Evolutionary conservation across 306 rosid species (phyloP).

Genomic region (Casuarina equisetifolia): DNA sequence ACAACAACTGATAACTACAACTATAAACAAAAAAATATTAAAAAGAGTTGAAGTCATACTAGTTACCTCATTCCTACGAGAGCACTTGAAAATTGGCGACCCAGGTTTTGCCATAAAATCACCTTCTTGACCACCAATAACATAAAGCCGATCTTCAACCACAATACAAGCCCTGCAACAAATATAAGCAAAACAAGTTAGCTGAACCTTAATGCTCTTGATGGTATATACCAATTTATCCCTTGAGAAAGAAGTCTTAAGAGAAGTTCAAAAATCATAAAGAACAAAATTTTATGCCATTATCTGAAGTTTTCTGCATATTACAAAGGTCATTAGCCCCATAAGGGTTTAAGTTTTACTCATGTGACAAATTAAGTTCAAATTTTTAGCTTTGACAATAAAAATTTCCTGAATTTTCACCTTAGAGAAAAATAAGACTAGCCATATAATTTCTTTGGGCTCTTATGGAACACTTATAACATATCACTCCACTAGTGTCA

Average conservation of each 20-base stretch:
- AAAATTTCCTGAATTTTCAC: too few species aligned
- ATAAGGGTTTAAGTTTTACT: too few species aligned
- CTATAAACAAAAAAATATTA: neutral
- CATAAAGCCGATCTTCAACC: conserved; percentile 71
- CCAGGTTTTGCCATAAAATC: conserved; percentile 98
- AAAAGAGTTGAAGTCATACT: neutral
- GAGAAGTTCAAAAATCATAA: neutral
- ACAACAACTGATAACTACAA: neutral
- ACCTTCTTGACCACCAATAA: conserved; percentile 98
- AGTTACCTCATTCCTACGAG: conserved; percentile 81
- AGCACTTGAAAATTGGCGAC: conserved; percentile 93
- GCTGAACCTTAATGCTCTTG: neutral
- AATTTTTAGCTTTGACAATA: too few species aligned
- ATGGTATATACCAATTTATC: neutral
- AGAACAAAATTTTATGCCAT: neutral
- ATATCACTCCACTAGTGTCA: too few species aligned
- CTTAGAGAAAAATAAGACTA: too few species aligned
- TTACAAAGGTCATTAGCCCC: neutral
- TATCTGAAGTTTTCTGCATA: neutral
- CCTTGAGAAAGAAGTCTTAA: neutral
- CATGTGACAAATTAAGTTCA: too few species aligned
- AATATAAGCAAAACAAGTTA: conserved; percentile 1
- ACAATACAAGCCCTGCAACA: conserved; percentile 70
- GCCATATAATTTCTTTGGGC: too few species aligned
- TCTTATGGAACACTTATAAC: too few species aligned